Base-by-base conservation (phyloP, 345 rosid genomes). In the Camelina sativa region DNA sequence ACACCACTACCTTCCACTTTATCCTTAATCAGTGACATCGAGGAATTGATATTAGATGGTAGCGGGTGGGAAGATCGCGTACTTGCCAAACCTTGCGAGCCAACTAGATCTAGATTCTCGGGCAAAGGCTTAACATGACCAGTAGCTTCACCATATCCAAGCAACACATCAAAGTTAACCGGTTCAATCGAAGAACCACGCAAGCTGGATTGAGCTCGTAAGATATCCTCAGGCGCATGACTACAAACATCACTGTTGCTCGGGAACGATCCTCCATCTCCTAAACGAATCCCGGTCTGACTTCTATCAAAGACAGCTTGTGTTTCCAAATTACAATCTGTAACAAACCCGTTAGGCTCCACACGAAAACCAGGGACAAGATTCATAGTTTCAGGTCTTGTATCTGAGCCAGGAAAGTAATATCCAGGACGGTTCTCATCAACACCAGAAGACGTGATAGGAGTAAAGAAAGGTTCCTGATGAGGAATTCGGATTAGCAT, bases 61-160 rank as follows among this genome's bases (percentile, higher is more conserved):
- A 79, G 72, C 55, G 80, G 73, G 71, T 62, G 80, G 57, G 84
- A 74, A 67, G 73, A 69, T 2, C 76, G 75, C 69, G 85, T 88
- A 72, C 85, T 88, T 77, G 59, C 85, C 81, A 83, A 86, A 84
- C 87, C 85, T 20, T 86, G 88, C 32, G 89, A 85, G 74, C 78
- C 95, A 82, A 76, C 82, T 58, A 79, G 75, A 82, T 85, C 88
- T 10, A 80, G 56, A 76, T 56, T 75, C 41, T 88, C 86, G 7
- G 80, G 74, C 63, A 77, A 53, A 65, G 76, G 81, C 58, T 85
- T 86, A 54, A 62, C 32, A 72, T 71, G 62, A 73, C 50, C 72
- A 47, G 78, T 16, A 58, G 81, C 58, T 59, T 68, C 77, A 78
- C 66, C 78, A 75, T 59, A 50, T 65, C 81, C 82, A 37, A 80